Evolutionary conservation across 148 eudicot genomes (phyloP), one percentile per base, ranked within the genome.

Genomic region (Simmondsia chinensis): DNA sequence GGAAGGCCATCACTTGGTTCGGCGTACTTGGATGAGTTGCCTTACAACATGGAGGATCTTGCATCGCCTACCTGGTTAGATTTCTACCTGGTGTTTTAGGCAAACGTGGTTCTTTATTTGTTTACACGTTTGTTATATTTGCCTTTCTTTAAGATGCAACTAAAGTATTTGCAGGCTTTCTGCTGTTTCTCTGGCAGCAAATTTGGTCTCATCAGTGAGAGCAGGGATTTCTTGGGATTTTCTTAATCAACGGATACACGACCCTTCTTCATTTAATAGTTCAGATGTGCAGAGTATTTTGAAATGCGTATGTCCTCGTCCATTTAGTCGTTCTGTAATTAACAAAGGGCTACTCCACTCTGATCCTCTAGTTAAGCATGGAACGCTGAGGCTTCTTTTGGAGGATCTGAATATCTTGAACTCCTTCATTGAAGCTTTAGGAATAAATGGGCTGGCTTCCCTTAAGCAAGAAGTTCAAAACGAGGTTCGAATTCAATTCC

Each of bases 271-370:
- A 20, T 58, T 79, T 35, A 69, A 66, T 46, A 57, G 52, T 52
- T 33, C 69, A 54, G 76, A 73, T 39, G 76, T 86, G 48, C 89
- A 82, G 45, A 61, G 63, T 66, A 64, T 86, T 33, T 31, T 74
- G 28, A 86, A 73, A 71, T 93, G 99, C 65, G 64, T 93, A 6
- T 66, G 77, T 44, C 87, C 93, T 46, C 79, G 84, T 20, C 61
- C 89, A 14, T 72, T 93, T 48, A 68, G 68, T 34, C 77, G 94
- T 36, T 51, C 64, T 46, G 66, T 77, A 10, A 56, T 82, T 25
- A 86, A 80, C 52, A 93, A 86, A 68, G 99, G 99, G 51, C 55
- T 93, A 44, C 94, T 74, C 49, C 88, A 93, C 54, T 46, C 79
- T 7, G 74, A 80, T 66, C 37, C 68, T 52, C 63, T 79, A 20